Base-by-base conservation (phyloP, 2,329 filamentous ascomycete species). In the Tetracladium maxilliforme region DNA sequence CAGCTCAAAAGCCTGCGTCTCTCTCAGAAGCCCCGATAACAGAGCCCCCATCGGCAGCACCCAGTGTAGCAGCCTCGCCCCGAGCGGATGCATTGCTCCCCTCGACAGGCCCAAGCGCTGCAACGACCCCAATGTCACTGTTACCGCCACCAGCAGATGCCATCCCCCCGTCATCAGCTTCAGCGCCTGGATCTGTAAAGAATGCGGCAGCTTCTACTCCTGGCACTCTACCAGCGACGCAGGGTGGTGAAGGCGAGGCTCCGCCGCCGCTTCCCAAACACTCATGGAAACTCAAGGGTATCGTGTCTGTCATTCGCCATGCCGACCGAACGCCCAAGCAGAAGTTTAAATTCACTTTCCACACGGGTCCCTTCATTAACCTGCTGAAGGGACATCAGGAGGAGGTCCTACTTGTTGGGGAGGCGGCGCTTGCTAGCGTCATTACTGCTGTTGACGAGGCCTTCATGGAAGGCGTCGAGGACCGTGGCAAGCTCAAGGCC, bases 331-430 rank as follows among this genome's bases (percentile, higher is more conserved):
- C 90, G 2, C 90, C 90, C 3, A 98, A 98, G 54, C 90, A 98
- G 43, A 98, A 98, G 48, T 94, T 94, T 62, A 98, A 98, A 48
- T 98, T 95, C 42, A 98, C 90, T 0, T 95, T 98, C 41, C 90
- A 98, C 44, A 92, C 84, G 0, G 82, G 86, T 33, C 90, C 90
- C 1, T 98, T 98, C 43, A 86, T 98, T 34, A 81, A 92, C 35
- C 62, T 98, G 4, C 67, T 98, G 21, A 92, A 87, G 45, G 90
- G 90, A 0, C 87, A 98, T 41, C 82, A 92, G 42, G 87, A 95
- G 49, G 90, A 98, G 46, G 90, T 98, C 2, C 63, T 98, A 3
- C 66, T 98, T 13, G 90, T 93, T 35, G 87, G 87, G 7, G 84
- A 93, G 45, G 75, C 83, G 19, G 90, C 90, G 1, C 55, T 98